A percentile compares a stretch with the other conserved stretches of the same genome.
Evolutionary conservation across 805 yeast species (phyloP).

Genomic region (Yueomyces sinensis): DNA sequence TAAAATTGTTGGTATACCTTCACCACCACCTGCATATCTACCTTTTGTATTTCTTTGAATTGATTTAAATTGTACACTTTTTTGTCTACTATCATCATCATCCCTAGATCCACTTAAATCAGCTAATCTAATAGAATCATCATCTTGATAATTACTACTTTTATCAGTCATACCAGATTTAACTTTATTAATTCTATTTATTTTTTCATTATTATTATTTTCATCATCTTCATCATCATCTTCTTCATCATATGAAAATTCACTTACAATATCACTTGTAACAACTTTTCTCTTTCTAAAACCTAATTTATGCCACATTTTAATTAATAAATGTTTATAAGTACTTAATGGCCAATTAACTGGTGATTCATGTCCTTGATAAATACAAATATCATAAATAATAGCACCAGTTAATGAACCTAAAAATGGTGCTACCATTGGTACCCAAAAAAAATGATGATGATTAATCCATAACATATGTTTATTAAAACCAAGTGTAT

Average conservation of each 20-base stretch:
- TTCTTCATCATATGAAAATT: constrained; percentile 15
- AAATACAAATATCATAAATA: constrained; percentile 37
- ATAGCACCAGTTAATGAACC: constrained; percentile 38
- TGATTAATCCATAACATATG: constrained; percentile 26
- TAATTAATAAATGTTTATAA: constrained; percentile 10
- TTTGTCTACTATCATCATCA: constrained; percentile 11
- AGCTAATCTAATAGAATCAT: too few species aligned
- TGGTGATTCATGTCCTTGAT: constrained; percentile 40
- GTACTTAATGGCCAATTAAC: constrained; percentile 30
- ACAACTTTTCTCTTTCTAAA: constrained; percentile 15
- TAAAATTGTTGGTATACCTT: constrained; percentile 21
- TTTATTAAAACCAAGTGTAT: constrained; percentile 34
- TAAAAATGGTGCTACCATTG: constrained; percentile 35
- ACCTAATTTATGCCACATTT: constrained; percentile 19
- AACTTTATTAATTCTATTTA: constrained; percentile 5
- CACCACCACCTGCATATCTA: constrained; percentile 14
- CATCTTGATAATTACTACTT: too few species aligned
- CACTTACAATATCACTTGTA: constrained; percentile 18
- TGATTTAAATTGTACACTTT: constrained; percentile 21
- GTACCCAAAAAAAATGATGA: constrained; percentile 40
- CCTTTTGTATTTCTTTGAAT: constrained; percentile 9
- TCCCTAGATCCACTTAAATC: too few species aligned
- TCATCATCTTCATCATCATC: constrained; percentile 8
- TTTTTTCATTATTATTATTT: constrained; percentile 1
- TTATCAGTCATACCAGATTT: constrained; percentile 5